phyloP scores from a whole-genome alignment of 805 yeast species.

The Alloascoidea africana region DNA sequence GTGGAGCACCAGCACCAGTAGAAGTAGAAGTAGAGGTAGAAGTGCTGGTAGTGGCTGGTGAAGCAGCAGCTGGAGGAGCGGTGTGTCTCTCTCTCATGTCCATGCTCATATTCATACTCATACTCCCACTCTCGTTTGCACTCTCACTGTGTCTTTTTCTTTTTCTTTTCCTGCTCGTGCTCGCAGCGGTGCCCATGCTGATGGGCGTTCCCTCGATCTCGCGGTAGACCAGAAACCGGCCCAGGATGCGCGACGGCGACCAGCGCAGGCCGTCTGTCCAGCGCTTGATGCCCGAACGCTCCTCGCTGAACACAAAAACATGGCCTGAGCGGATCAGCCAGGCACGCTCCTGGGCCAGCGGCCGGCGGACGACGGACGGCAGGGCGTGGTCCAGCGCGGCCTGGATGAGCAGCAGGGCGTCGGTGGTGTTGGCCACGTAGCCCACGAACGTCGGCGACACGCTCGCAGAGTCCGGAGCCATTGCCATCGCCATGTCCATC shows the following conservation, averaged over 20 bases:
- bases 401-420: conserved; percentile 70
- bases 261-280: conserved; percentile 95
- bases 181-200: too few relatives aligned
- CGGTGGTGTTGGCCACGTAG: conserved; percentile 67
- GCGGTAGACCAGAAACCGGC: conserved; percentile 72
- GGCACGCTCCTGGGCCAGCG: conserved; percentile 63
- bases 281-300: conserved; percentile 67
- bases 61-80: conserved; percentile 2
- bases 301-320: conserved; percentile 76
- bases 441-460: conserved; percentile 54
- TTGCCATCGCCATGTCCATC: too few relatives aligned
- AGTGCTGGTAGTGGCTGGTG: too few relatives aligned
- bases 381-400: conserved; percentile 53
- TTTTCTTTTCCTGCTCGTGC: conserved; percentile 31
- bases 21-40: not conserved
- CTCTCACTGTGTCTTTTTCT: conserved; percentile 13
- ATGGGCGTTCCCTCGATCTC: conserved; percentile 38
- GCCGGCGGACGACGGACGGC: conserved; percentile 56
- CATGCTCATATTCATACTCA: conserved; percentile 4
- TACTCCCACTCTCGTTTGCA: conserved; percentile 1
- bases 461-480: too few relatives aligned
- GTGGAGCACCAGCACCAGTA: not conserved
- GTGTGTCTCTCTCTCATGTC: conserved; percentile 1
- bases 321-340: conserved; percentile 58
- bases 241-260: conserved; percentile 84